phyloP scores from a whole-genome alignment of 805 yeast genomes.

The Kurtzmaniella fragi region DNA sequence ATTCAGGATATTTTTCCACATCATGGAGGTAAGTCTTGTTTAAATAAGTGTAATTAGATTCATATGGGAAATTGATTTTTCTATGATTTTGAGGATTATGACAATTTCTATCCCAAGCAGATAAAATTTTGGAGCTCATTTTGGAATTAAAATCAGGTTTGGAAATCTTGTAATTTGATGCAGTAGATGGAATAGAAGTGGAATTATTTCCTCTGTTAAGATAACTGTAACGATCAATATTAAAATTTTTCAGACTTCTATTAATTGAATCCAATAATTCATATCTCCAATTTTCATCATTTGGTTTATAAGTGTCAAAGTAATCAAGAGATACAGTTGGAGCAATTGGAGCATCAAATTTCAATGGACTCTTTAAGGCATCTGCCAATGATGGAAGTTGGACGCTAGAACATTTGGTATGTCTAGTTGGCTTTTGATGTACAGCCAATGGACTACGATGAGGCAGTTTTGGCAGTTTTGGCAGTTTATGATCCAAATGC shows the following conservation, averaged over 20 bases:
- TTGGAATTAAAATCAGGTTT: constrained; percentile 37
- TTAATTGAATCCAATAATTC: constrained; percentile 33
- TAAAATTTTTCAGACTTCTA: constrained; percentile 19
- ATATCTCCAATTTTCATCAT: constrained; percentile 40
- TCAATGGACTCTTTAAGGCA: not conserved
- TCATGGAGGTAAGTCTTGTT: constrained; percentile 45
- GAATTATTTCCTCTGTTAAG: constrained; percentile 15
- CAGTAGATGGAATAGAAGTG: constrained; percentile 3
- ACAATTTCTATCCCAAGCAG: constrained; percentile 8
- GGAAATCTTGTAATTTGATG: constrained; percentile 3
- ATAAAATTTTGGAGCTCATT: constrained; percentile 22
- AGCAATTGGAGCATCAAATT: constrained; percentile 17
- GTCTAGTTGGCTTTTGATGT: constrained; percentile 4
- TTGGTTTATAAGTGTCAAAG: constrained; percentile 41
- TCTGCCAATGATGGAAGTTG: constrained; percentile 22
- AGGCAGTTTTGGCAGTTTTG: not conserved
- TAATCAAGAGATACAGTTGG: constrained; percentile 41
- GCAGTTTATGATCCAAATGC: not conserved
- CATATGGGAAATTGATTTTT: constrained; percentile 48
- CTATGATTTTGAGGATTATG: constrained; percentile 15
- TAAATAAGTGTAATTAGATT: constrained; percentile 48
- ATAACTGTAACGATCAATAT: constrained; percentile 24
- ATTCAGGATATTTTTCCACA: constrained; percentile 44
- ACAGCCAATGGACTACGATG: not conserved
- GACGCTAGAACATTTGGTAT: constrained; percentile 29